Evolutionary conservation across 345 rosid genomes (phyloP).

Genomic region (Physaria fendleri): DNA sequence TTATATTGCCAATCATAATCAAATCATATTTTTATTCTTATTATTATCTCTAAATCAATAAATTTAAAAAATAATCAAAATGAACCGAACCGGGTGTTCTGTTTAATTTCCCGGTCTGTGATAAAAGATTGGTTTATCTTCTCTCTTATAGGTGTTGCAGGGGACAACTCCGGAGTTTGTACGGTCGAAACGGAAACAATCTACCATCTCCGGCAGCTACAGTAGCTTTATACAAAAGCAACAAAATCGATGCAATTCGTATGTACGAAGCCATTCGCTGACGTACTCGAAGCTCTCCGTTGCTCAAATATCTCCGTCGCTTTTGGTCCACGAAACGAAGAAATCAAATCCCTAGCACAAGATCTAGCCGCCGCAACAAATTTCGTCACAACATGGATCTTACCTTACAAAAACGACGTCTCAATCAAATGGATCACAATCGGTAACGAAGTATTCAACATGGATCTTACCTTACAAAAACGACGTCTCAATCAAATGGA

Average conservation of each 20-base stretch:
- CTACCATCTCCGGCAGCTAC: too few species aligned
- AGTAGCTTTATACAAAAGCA: too few species aligned
- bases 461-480: conserved; percentile 20
- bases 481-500: conserved; percentile 20
- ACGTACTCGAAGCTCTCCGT: conserved; percentile 28
- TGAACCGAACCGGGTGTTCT: neutral
- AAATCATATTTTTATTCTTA: neutral
- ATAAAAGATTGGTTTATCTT: neutral
- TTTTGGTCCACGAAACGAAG: conserved; percentile 29
- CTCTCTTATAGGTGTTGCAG: neutral
- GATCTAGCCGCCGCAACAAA: conserved; percentile 15
- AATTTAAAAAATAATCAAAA: too few species aligned
- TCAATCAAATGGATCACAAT: conserved; percentile 24
- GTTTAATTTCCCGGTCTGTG: too few species aligned
- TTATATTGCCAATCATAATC: too few species aligned
- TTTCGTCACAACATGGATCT: conserved; percentile 19
- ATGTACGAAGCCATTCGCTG: conserved; percentile 32
- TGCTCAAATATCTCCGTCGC: conserved; percentile 24
- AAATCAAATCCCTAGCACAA: conserved; percentile 16
- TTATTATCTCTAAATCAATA: neutral
- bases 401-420: conserved; percentile 19
- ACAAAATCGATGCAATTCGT: conserved; percentile 18
- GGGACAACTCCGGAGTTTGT: conserved; percentile 29
- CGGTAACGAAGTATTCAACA: conserved; percentile 38
- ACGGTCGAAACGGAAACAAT: conserved; percentile 33